A percentile compares a stretch with the other conserved stretches of the same genome.
Conservation (phyloP, 257 asterid species). For the Capsicum pubescens region DNA sequence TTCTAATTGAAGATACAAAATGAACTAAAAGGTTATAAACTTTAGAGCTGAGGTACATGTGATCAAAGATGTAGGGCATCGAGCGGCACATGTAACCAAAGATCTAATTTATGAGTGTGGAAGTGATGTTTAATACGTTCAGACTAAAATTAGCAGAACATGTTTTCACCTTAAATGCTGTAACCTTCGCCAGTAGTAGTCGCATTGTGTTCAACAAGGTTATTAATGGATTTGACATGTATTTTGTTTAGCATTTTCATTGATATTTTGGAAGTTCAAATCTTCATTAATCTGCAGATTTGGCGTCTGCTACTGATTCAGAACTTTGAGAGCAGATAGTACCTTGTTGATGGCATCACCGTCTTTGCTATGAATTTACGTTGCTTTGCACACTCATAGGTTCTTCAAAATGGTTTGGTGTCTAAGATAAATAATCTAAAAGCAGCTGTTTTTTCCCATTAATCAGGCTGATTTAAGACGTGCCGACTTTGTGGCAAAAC, state of each 20-base stretch:
- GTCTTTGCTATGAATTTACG: not conserved
- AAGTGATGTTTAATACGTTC: not conserved
- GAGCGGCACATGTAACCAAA: not conserved
- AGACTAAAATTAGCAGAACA: not conserved
- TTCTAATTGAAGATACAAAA: not conserved
- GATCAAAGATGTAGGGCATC: not conserved
- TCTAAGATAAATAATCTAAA: not conserved
- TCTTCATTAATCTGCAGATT: not conserved
- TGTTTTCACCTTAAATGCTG: not conserved
- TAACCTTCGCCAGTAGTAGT: not conserved
- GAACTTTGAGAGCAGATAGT: not conserved
- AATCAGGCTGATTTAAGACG: constrained; percentile 86
- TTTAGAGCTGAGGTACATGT: not conserved
- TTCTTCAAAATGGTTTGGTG: constrained; percentile 2
- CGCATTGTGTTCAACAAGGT: not conserved
- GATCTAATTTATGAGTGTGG: constrained; percentile 3
- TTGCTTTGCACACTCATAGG: not conserved
- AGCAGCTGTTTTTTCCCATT: constrained; percentile 25
- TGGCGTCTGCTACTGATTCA: not conserved
- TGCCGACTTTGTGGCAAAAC: constrained; percentile 86
- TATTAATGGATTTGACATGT: not conserved
- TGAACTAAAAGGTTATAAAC: not conserved
- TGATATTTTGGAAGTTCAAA: not conserved
- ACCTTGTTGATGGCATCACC: not conserved
- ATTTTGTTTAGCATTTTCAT: not conserved